Base-by-base conservation (phyloP, 345 rosid species). In the Brassica nigra region DNA sequence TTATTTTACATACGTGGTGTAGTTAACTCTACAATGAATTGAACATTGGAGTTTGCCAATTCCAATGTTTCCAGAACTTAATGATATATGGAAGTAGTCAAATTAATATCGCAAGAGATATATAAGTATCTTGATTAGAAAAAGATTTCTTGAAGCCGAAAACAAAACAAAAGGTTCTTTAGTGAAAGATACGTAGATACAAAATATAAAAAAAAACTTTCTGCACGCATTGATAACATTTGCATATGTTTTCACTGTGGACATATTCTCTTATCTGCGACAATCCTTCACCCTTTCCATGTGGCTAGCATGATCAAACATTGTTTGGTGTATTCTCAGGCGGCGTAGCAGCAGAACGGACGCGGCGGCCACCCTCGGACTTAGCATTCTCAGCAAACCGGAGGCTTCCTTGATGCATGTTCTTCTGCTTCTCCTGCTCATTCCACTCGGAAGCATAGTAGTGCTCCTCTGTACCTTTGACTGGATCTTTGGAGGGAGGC, bases 391-490 rank as follows among this genome's bases (percentile, higher is more conserved):
- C 85, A 0, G 91, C 93, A 49, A 89, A 89, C 78, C 78, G 77
- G 7, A 86, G 81, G 49, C 91, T 89, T 28, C 89, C 86, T 11
- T 70, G 85, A 75, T 89, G 87, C 85, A 88, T 47, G 39, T 86
- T 89, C 66, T 78, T 86, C 47, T 82, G 4, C 62, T 86, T 86
- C 83, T 89, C 91, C 4, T 86, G 74, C 44, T 86, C 84, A 8
- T 57, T 74, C 90, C 91, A 89, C 81, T 89, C 89, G 0, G 76
- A 68, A 33, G 27, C 87, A 69, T 88, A 89, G 64, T 88, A 90
- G 4, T 80, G 80, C 72, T 86, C 93, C 33, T 80, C 93, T 3
- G 78, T 84, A 4, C 83, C 76, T 76, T 77, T 87, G 59, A 83
- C 86, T 4, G 44, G 66, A 49, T 87, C 84, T 67, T 62, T 80